Percentiles rank a stretch among this genome's conserved stretches.
phyloP scores from a whole-genome alignment of 768 basidiomycete species.

The Termitomyces bulborhizus region DNA sequence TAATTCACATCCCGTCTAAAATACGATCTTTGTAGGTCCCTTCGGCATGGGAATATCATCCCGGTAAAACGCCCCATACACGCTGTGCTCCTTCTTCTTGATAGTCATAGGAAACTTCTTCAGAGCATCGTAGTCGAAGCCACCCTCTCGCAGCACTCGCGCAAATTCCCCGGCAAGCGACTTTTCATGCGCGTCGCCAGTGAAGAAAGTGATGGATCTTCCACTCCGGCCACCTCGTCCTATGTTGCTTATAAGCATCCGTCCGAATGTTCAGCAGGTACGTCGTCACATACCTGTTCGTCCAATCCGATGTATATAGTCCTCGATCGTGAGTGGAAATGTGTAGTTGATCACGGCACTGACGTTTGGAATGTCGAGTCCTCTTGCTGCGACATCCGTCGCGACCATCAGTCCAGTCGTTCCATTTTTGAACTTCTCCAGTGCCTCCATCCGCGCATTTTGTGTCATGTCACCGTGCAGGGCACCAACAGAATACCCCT shows the following conservation, averaged over 20 bases:
- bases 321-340: conserved; percentile 95
- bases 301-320: conserved; percentile 87
- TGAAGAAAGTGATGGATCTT: conserved; percentile 95
- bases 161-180: conserved; percentile 90
- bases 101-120: conserved; percentile 93
- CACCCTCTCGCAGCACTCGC: conserved; percentile 82
- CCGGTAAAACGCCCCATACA: conserved; percentile 83
- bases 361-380: conserved; percentile 96
- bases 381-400: conserved; percentile 95
- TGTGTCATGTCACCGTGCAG: conserved; percentile 93
- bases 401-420: conserved; percentile 81
- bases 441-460: conserved; percentile 71
- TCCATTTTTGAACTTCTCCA: conserved; percentile 84
- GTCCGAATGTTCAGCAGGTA: conserved; percentile 5
- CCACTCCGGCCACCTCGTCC: conserved; percentile 89
- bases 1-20: conserved; percentile 25
- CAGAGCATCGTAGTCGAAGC: conserved; percentile 70
- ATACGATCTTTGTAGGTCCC: conserved; percentile 74
- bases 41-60: conserved; percentile 57
- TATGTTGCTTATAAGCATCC: conserved; percentile 23
- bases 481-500: conserved; percentile 73
- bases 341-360: conserved; percentile 93
- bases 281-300: conserved; percentile 58
- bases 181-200: conserved; percentile 80
- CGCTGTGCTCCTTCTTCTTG: conserved; percentile 91